Evolutionary conservation across 1,284 basidiomycete species (phyloP), one percentile per base, ranked within the genome.

Genomic region (Moesziomyces parantarcticus): DNA sequence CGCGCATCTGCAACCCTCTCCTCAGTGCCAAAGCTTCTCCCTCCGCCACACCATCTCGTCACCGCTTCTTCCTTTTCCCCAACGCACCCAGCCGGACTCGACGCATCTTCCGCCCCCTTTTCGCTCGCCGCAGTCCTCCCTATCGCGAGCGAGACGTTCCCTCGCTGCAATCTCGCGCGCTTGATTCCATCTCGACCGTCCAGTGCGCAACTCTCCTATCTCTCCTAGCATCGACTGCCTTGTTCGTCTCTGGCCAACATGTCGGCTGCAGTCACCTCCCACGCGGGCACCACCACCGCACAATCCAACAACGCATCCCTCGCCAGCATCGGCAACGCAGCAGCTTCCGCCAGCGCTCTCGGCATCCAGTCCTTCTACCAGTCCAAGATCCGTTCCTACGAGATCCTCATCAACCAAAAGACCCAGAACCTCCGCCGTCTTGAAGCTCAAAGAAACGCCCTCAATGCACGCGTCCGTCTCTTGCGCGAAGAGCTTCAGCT

Each of bases 381-480:
- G 83, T 91, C 93, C 50, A 98, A 98, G 87, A 97, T 97, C 48
- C 94, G 97, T 83, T 88, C 91, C 13, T 91, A 94, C 10, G 94
- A 97, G 82, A 88, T 97, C 47, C 88, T 91, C 47, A 97, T 97
- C 79, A 97, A 96, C 85, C 90, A 93, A 85, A 96, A 95, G 86
- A 97, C 95, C 0, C 95, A 97, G 86, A 98, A 98, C 86, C 85
- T 99, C 58, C 88, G 96, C 48, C 92, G 96, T 71, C 86, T 99
- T 76, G 96, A 98, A 86, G 96, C 96, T 6, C 96, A 98, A 85
- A 88, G 95, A 70, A 98, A 98, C 88, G 92, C 95, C 8, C 86
- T 99, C 73, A 98, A 99, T 85, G 94, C 94, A 20, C 87, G 94
- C 87, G 94, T 94, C 92, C 72, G 72, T 88, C 84, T 81, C 11